Base-by-base conservation (phyloP, 1,284 basidiomycete genomes). In the Cerioporus squamosus region DNA sequence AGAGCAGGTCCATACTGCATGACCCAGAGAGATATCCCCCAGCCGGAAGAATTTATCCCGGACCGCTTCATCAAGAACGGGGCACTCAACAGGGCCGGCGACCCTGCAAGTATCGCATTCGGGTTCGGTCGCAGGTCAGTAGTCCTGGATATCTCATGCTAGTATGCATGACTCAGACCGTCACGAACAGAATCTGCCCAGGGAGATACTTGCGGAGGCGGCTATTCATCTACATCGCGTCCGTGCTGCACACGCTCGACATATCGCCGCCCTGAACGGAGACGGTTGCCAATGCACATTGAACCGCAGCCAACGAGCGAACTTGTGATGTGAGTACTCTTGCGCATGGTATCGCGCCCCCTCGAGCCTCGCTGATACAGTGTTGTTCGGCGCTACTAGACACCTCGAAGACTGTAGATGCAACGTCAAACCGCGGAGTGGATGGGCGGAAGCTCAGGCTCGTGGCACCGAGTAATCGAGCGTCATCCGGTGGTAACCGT, bases 51-150 rank as follows among this genome's bases (percentile, higher is more conserved):
- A 4, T 65, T 66, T 40, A 22, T 20, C 8, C 65, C 63, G 0
- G 59, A 60, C 24, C 51, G 51, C 18, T 44, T 33, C 42, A 26
- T 52, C 5, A 22, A 12, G 12, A 22, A 42, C 14, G 26, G 24
- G 5, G 9, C 22, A 14, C 29, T 17, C 9, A 22, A 33, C 20
- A 15, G 18, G 29, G 38, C 50, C 55, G 6, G 48, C 24, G 49
- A 50, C 23, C 58, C 61, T 12, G 44, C 29, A n/a, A 45, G 48
- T 6, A 24, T 31, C n/a, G 53, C 53, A 7, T 66, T 79, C 36
- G 61, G 63, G 1, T 63, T 55, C 40, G 53, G 50, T 8, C 31
- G 57, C 18, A 45, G 54, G 55, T 52, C 0, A 31, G 49, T 48
- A 2, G 42, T 17, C 2, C 10, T 33, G n/a, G n/a, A 43, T 43